Conservation (phyloP, 305 asterid genomes). For the Plantago coronopus region DNA sequence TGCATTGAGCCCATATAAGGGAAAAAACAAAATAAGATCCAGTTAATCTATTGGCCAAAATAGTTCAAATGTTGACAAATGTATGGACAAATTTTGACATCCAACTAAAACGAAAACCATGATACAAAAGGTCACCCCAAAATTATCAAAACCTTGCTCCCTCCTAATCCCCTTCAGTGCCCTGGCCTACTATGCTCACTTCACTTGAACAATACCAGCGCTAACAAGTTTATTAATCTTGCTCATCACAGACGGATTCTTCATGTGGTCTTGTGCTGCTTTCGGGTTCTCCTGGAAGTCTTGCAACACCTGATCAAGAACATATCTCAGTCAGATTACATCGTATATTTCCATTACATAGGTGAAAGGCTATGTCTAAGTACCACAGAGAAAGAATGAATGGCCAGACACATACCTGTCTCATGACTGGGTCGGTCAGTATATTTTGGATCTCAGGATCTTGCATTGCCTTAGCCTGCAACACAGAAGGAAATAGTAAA, state of each 20-base stretch:
- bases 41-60: neutral
- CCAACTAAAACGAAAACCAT: conserved; percentile 6
- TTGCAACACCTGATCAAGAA: conserved; percentile 42
- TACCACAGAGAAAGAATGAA: neutral
- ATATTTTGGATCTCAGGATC: conserved; percentile 91
- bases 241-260: conserved; percentile 76
- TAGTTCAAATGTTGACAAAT: neutral
- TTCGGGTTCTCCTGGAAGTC: conserved; percentile 82
- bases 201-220: conserved; percentile 82
- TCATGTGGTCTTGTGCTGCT: conserved; percentile 74
- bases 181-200: too few relatives aligned
- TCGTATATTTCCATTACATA: neutral
- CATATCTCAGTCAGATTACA: neutral
- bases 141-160: neutral
- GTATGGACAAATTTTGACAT: conserved; percentile 1
- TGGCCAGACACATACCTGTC: conserved; percentile 50
- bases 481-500: conserved; percentile 17
- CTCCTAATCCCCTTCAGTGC: neutral
- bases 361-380: neutral
- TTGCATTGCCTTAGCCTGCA: conserved; percentile 86
- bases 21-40: neutral
- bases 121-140: conserved; percentile 3
- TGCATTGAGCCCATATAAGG: neutral
- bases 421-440: conserved; percentile 85
- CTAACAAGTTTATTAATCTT: conserved; percentile 78